These are phyloP conservation scores for Penicillium sp. DNA, from an alignment of 2,329 filamentous ascomycete genomes.

Conservation along the genomic window DNA sequence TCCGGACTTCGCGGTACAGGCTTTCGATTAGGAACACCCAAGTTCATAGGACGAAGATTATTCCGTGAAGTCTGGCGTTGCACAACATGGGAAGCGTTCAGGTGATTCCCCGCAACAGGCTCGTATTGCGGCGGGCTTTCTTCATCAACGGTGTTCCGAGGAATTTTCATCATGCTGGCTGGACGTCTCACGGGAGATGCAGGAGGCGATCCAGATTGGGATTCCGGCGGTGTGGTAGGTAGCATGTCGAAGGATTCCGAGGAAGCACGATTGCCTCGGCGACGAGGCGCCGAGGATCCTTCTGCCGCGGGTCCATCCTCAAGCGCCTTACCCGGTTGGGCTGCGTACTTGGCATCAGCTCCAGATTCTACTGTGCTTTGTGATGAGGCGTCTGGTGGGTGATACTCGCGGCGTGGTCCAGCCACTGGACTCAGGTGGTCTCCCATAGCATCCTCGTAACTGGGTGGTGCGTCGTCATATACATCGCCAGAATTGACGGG, in stretches of 20 bases:
- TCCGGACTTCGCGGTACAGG: constrained; percentile 34
- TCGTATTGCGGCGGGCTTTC: constrained; percentile 35
- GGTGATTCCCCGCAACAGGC: constrained; percentile 22
- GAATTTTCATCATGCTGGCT: constrained; percentile 34
- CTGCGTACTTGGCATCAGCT: constrained; percentile 41
- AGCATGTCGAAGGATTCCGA: constrained; percentile 43
- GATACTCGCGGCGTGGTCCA: constrained; percentile 59
- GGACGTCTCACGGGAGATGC: constrained; percentile 31
- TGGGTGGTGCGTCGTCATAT: constrained; percentile 78
- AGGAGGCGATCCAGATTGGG: constrained; percentile 34
- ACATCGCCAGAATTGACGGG: constrained; percentile 23
- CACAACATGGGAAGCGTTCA: constrained; percentile 10
- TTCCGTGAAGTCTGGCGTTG: constrained; percentile 24
- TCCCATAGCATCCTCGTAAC: constrained; percentile 90
- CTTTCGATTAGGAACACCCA: constrained; percentile 40
- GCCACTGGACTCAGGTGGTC: constrained; percentile 72
- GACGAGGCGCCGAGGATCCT: constrained; percentile 22
- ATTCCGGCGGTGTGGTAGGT: constrained; percentile 37
- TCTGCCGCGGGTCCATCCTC: constrained; percentile 26
- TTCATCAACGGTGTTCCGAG: constrained; percentile 25
- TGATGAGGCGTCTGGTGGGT: constrained; percentile 40
- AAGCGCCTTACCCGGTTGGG: constrained; percentile 27
- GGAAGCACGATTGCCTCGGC: constrained; percentile 28
- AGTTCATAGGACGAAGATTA: constrained; percentile 32
- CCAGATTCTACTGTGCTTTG: constrained; percentile 31